These are phyloP conservation scores for Penicillium verhagenii DNA, from an alignment of 495 filamentous ascomycete genomes.

Conservation along the genomic window DNA sequence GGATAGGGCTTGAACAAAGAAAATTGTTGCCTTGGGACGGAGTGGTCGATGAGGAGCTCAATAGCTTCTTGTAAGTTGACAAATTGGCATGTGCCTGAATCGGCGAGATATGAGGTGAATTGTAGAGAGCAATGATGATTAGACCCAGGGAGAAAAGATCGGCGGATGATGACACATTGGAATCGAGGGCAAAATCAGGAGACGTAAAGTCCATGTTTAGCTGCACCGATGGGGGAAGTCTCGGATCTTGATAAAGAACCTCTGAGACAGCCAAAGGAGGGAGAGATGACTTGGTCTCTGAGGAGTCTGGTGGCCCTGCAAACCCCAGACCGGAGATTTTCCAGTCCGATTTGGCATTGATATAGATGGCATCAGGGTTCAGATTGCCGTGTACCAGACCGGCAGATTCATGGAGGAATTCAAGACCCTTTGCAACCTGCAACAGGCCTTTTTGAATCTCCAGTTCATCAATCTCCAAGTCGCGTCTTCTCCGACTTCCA, in stretches of 20 bases:
- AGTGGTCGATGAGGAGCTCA: slow-evolving; percentile 70
- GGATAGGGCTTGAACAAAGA: slow-evolving; percentile 72
- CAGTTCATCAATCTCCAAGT: slow-evolving; percentile 93
- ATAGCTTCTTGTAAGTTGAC: slow-evolving; percentile 77
- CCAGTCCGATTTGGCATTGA: slow-evolving; percentile 98
- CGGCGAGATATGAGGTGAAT: slow-evolving; percentile 85
- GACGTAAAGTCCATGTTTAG: slow-evolving; percentile 90
- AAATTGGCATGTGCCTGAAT: slow-evolving; percentile 75
- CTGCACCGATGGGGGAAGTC: slow-evolving; percentile 79
- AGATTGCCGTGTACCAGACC: slow-evolving; percentile 91
- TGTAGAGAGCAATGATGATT: slow-evolving; percentile 85
- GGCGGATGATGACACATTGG: slow-evolving; percentile 70
- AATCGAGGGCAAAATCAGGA: slow-evolving; percentile 90
- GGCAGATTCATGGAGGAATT: slow-evolving; percentile 96
- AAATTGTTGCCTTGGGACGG: slow-evolving; percentile 81
- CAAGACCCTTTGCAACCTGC: slow-evolving; percentile 89
- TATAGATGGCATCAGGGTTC: slow-evolving; percentile 89
- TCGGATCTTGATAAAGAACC: slow-evolving; percentile 79
- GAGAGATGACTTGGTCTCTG: slow-evolving; percentile 65
- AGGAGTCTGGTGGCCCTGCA: slow-evolving; percentile 70
- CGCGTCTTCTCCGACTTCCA: slow-evolving; percentile 69
- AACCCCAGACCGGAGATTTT: slow-evolving; percentile 95
- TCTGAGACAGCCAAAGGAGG: slow-evolving; percentile 78
- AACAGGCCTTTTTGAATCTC: slow-evolving; percentile 96
- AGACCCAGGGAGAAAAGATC: slow-evolving; percentile 94